Conservation (phyloP, 345 rosid species). For the Lepidium sativum region DNA sequence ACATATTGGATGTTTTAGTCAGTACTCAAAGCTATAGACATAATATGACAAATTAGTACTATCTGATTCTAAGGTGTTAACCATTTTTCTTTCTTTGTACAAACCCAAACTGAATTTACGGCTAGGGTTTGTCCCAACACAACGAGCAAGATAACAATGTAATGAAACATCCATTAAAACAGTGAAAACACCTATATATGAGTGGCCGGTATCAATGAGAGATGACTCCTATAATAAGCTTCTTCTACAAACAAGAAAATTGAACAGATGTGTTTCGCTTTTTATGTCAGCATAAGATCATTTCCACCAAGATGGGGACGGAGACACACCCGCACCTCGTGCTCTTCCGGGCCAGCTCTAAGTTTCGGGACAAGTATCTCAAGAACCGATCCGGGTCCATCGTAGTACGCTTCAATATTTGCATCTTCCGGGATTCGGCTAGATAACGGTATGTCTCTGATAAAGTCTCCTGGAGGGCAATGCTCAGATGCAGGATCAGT, state of each 20-base stretch:
- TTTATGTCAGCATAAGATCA: slow-evolving; percentile 74
- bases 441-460: slow-evolving; percentile 77
- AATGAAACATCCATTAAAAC: not conserved
- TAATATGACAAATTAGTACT: not conserved
- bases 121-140: not conserved
- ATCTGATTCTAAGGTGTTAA: not conserved
- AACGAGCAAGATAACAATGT: slow-evolving; percentile 3
- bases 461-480: slow-evolving; percentile 96
- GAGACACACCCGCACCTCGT: slow-evolving; percentile 90
- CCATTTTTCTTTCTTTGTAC: slow-evolving; percentile 5
- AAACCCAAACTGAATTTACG: not conserved
- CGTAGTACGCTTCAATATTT: slow-evolving; percentile 76
- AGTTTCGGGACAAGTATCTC: slow-evolving; percentile 94
- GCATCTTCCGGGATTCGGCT: slow-evolving; percentile 95
- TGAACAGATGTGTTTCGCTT: not conserved
- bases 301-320: slow-evolving; percentile 67
- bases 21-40: not conserved
- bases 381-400: slow-evolving; percentile 80
- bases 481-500: slow-evolving; percentile 91
- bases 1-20: not conserved
- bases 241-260: slow-evolving; percentile 10
- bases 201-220: slow-evolving; percentile 14
- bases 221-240: slow-evolving; percentile 13
- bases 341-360: slow-evolving; percentile 81
- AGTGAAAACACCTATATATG: slow-evolving; percentile 13